Percentiles rank a stretch among this genome's conserved stretches.
Evolutionary conservation across 2,329 filamentous ascomycete species (phyloP).

Genomic region (Aspergillus neoniger): DNA sequence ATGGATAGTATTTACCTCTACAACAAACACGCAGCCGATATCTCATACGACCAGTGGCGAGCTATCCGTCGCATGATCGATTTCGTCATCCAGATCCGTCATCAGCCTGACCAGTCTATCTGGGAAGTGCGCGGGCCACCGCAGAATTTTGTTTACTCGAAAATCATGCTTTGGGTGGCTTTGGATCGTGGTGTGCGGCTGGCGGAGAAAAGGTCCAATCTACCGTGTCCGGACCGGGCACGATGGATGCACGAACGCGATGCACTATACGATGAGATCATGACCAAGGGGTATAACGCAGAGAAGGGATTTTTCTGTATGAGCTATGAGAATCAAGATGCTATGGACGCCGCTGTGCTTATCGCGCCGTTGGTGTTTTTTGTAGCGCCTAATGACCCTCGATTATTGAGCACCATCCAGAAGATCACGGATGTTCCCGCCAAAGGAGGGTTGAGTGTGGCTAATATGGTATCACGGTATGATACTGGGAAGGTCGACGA

Average conservation of each 20-base stretch:
- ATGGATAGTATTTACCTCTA: conserved; percentile 77
- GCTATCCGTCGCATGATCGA: conserved; percentile 66
- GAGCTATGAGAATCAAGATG: conserved; percentile 70
- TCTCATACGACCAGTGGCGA: conserved; percentile 75
- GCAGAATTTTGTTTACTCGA: conserved; percentile 76
- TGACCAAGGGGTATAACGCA: conserved; percentile 74
- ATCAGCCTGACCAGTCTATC: conserved; percentile 76
- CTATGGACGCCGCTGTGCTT: conserved; percentile 65
- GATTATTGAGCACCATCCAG: conserved; percentile 72
- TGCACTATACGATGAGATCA: conserved; percentile 71
- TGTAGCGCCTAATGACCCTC: conserved; percentile 73
- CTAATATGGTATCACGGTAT: conserved; percentile 74
- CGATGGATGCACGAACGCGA: conserved; percentile 70
- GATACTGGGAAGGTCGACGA: conserved; percentile 69
- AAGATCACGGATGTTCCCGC: conserved; percentile 71
- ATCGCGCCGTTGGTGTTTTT: conserved; percentile 80
- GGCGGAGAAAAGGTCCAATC: conserved; percentile 68
- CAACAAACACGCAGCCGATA: conserved; percentile 76
- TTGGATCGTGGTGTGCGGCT: conserved; percentile 74
- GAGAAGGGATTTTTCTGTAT: conserved; percentile 71
- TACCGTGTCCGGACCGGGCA: conserved; percentile 70
- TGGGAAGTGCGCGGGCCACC: conserved; percentile 66
- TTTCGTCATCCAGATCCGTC: conserved; percentile 63
- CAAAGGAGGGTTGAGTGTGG: conserved; percentile 73
- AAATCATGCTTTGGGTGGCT: conserved; percentile 81